Conservation (phyloP, 768 basidiomycete species). For the Rhizopogon sp. region DNA sequence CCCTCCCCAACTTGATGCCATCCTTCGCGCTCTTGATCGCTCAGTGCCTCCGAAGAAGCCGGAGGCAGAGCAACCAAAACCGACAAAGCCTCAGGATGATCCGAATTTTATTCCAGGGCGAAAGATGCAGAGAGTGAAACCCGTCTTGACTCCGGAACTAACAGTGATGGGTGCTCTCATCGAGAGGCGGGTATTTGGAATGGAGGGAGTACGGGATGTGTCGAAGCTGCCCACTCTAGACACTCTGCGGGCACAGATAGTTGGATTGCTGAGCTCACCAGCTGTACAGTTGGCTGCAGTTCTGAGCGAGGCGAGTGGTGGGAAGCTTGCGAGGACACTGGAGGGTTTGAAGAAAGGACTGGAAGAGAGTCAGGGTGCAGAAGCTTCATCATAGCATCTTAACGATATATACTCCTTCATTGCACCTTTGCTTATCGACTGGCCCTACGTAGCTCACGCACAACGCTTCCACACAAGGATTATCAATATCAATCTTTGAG, state of each 20-base stretch:
- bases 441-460: constrained; percentile 4
- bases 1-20: constrained; percentile 64
- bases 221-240: constrained; percentile 75
- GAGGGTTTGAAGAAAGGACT: constrained; percentile 69
- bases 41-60: constrained; percentile 55
- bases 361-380: constrained; percentile 39
- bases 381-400: constrained; percentile 16
- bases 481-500: constrained; percentile 21
- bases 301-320: constrained; percentile 64
- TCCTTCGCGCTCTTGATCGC: constrained; percentile 64
- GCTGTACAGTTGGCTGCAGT: constrained; percentile 69
- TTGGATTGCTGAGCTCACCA: constrained; percentile 77
- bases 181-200: constrained; percentile 67
- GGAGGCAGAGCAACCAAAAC: constrained; percentile 46
- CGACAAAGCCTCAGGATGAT: constrained; percentile 51
- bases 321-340: constrained; percentile 62
- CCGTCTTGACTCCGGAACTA: constrained; percentile 58
- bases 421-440: neutral
- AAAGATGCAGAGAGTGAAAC: constrained; percentile 54
- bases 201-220: constrained; percentile 53
- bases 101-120: constrained; percentile 63
- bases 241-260: constrained; percentile 74
- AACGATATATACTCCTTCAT: neutral
- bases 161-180: constrained; percentile 74
- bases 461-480: neutral